A percentile compares a stretch with the other conserved stretches of the same genome.
phyloP scores from a whole-genome alignment of 108 stramenopile species.

The Skeletonema grethae region DNA sequence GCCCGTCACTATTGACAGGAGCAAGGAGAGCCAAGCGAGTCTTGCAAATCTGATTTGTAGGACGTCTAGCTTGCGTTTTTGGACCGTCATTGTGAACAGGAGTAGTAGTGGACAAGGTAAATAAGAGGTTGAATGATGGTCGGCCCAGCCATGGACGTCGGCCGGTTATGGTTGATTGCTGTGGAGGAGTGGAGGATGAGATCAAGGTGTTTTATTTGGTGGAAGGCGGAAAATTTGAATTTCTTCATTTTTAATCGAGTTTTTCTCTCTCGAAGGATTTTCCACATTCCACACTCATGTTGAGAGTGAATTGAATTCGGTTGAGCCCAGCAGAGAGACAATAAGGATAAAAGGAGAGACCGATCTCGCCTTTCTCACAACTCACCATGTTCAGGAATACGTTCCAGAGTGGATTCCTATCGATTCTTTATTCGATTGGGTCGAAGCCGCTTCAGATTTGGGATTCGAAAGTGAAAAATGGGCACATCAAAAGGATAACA shows the following conservation, averaged over 20 bases:
- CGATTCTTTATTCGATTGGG: constrained; percentile 91
- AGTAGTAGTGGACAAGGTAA: too few species aligned
- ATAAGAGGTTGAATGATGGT: too few species aligned
- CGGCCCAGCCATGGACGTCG: too few species aligned
- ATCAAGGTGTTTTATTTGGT: too few species aligned
- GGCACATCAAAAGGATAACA: constrained; percentile 94
- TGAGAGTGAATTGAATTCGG: too few species aligned
- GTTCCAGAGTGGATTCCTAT: constrained; percentile 92
- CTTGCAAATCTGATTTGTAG: constrained; percentile 9
- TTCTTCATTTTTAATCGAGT: background rate
- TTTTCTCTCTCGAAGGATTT: background rate
- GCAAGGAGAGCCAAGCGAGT: constrained; percentile 26
- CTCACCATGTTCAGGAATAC: constrained; percentile 87
- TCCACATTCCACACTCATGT: too few species aligned
- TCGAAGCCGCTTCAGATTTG: constrained; percentile 91
- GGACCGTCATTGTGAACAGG: background rate
- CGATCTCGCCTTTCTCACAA: background rate
- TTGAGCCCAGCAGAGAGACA: too few species aligned
- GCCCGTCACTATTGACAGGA: constrained; percentile 15
- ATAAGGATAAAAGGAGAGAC: too few species aligned
- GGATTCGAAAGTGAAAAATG: constrained; percentile 88
- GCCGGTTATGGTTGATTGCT: too few species aligned
- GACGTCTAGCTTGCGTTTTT: background rate
- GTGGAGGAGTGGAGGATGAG: too few species aligned
- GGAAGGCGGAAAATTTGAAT: background rate